phyloP scores from a whole-genome alignment of 495 filamentous ascomycete species.

The Neurospora tetraspora region DNA sequence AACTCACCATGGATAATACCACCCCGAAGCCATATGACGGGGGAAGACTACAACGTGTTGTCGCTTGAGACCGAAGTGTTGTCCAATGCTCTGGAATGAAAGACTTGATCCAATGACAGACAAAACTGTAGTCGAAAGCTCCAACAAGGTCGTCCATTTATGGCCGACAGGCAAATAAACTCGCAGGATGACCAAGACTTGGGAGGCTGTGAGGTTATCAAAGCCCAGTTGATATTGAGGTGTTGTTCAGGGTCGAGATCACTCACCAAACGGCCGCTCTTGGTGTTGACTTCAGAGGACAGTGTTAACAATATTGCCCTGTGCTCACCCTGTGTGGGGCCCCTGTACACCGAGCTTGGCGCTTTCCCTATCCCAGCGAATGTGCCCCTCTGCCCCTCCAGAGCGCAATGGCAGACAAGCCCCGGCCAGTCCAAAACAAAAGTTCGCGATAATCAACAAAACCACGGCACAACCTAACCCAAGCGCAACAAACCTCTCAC shows the following conservation, averaged over 20 bases:
- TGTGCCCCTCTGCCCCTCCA: not conserved
- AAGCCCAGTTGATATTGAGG: not conserved
- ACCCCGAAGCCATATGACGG: too few species aligned
- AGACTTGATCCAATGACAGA: too few species aligned
- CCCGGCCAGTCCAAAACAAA: not conserved
- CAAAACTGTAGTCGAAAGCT: too few species aligned
- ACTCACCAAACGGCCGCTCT: not conserved
- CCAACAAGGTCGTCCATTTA: too few species aligned
- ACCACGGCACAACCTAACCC: not conserved
- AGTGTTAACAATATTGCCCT: not conserved
- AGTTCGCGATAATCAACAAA: not conserved
- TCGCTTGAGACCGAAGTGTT: too few species aligned
- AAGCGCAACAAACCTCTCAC: not conserved
- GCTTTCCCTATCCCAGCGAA: not conserved
- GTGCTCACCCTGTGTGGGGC: not conserved
- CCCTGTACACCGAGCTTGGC: not conserved
- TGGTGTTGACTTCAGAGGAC: not conserved
- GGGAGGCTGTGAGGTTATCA: not conserved
- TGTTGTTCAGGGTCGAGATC: not conserved
- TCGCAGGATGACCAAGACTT: too few species aligned
- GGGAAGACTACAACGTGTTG: too few species aligned
- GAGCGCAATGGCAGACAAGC: not conserved
- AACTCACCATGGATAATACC: too few species aligned
- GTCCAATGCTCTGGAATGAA: too few species aligned
- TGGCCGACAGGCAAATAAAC: too few species aligned